Evolutionary conservation across 2,329 filamentous ascomycete genomes (phyloP).

Genomic region (Aspergillus arachidicola): DNA sequence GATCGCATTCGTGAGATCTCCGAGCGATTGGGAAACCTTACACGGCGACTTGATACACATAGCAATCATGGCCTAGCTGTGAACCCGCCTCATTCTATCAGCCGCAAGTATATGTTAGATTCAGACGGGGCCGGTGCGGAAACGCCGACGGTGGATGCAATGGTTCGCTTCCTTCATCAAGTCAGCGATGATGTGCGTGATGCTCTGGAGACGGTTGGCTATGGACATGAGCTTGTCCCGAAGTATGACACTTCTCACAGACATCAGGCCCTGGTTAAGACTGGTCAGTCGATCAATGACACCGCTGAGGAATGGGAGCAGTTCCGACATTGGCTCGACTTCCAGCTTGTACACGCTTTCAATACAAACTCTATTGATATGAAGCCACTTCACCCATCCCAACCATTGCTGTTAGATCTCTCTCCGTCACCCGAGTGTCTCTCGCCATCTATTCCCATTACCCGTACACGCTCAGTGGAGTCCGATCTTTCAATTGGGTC

Average conservation of each 20-base stretch:
- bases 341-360: not conserved
- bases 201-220: not conserved
- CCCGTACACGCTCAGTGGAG: not conserved
- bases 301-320: not conserved
- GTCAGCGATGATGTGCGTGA: not conserved
- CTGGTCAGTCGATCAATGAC: not conserved
- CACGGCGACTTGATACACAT: not conserved
- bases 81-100: too few species aligned
- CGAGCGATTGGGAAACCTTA: not conserved
- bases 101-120: not conserved
- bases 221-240: not conserved
- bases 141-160: not conserved
- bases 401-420: not conserved
- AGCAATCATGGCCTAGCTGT: not conserved
- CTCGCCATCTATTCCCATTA: not conserved
- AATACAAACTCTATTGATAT: not conserved
- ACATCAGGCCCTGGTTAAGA: not conserved
- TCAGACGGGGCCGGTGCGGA: not conserved
- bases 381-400: not conserved
- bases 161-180: not conserved
- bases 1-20: not conserved
- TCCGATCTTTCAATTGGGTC: not conserved
- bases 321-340: not conserved
- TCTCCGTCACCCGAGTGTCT: not conserved
- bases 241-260: not conserved